phyloP scores from a whole-genome alignment of 306 rosid species.

The Acmispon strigosus region DNA sequence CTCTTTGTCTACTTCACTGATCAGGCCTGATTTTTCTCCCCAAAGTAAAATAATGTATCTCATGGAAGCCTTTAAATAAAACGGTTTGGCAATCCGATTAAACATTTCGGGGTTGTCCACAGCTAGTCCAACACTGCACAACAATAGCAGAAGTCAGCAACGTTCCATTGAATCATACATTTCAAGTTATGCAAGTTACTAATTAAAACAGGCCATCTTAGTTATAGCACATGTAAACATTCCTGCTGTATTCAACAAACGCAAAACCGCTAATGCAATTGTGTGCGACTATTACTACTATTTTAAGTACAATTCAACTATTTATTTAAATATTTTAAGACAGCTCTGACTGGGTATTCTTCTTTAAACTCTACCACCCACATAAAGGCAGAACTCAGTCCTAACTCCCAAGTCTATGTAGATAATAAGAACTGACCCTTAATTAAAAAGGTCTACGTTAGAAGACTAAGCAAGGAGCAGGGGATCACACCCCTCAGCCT shows the following conservation, averaged over 20 bases:
- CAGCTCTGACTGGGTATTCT: background rate
- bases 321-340: background rate
- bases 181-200: background rate
- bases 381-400: background rate
- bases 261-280: background rate
- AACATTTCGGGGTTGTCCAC: slow-evolving; percentile 81
- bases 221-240: background rate
- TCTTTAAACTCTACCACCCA: background rate
- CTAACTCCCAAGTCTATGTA: background rate
- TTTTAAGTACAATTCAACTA: background rate
- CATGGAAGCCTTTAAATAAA: slow-evolving; percentile 47
- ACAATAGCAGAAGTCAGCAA: slow-evolving; percentile 17
- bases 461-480: too few species aligned
- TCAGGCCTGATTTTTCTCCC: slow-evolving; percentile 76
- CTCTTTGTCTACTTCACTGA: slow-evolving; percentile 31
- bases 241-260: background rate
- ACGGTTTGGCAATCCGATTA: slow-evolving; percentile 55
- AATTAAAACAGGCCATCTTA: background rate
- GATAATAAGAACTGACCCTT: too few species aligned
- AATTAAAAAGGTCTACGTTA: too few species aligned
- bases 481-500: too few species aligned
- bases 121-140: slow-evolving; percentile 71
- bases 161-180: background rate
- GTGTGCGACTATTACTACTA: background rate
- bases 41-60: slow-evolving; percentile 81